These are phyloP conservation scores for Fusarium caatingaense DNA, from an alignment of 2,329 filamentous ascomycete species.

Conservation along the genomic window DNA sequence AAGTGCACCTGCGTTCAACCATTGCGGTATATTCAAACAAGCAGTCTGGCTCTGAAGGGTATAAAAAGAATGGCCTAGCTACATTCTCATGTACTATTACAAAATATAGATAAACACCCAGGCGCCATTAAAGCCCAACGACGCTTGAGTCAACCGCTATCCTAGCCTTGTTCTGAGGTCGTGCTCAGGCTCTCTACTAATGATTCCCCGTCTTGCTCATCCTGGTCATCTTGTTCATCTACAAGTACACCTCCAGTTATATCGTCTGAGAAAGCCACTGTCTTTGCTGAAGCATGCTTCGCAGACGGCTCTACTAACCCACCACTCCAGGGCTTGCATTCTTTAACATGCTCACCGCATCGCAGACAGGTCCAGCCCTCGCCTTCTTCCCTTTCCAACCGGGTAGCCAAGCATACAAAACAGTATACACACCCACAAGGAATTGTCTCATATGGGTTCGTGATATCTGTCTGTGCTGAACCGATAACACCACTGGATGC, in stretches of 20 bases:
- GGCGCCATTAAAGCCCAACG: background rate
- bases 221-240: conserved; percentile 45
- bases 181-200: conserved; percentile 43
- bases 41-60: background rate
- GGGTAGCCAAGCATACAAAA: conserved; percentile 92
- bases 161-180: conserved; percentile 28
- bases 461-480: conserved; percentile 91
- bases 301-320: conserved; percentile 77
- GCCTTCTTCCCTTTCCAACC: conserved; percentile 90
- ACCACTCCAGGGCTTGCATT: conserved; percentile 91
- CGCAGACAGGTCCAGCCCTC: conserved; percentile 93
- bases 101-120: conserved; percentile 19
- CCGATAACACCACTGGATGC: conserved; percentile 83
- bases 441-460: conserved; percentile 92
- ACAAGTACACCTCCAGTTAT: conserved; percentile 52
- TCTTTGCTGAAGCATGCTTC: conserved; percentile 61
- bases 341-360: conserved; percentile 84
- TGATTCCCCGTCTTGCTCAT: conserved; percentile 42
- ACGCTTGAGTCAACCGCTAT: background rate
- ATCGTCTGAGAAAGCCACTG: conserved; percentile 72
- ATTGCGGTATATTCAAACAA: background rate
- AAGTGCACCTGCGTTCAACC: background rate
- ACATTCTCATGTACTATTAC: conserved; percentile 20
- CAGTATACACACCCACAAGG: conserved; percentile 95
- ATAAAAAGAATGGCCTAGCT: background rate